phyloP scores from a whole-genome alignment of 768 basidiomycete genomes.

The Leccinellum albellum region DNA sequence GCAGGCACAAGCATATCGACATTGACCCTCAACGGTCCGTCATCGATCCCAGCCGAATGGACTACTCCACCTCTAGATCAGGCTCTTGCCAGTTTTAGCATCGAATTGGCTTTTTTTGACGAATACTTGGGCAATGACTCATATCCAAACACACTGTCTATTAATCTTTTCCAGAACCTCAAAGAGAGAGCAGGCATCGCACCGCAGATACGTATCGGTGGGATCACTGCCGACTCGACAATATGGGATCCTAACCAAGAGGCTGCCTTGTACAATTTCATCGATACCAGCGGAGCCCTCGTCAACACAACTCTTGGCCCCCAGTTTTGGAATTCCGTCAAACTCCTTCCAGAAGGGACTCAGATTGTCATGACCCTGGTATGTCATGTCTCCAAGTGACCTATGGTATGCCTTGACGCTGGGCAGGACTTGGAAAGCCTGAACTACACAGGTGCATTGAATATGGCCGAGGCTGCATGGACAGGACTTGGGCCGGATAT shows the following conservation, averaged over 20 bases:
- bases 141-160: conserved; percentile 41
- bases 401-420: not conserved
- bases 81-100: conserved; percentile 49
- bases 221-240: conserved; percentile 53
- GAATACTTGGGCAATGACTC: conserved; percentile 46
- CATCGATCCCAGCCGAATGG: conserved; percentile 37
- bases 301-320: conserved; percentile 51
- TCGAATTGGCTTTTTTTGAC: conserved; percentile 53
- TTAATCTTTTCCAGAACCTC: conserved; percentile 44
- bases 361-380: conserved; percentile 47
- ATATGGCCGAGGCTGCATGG: conserved; percentile 41
- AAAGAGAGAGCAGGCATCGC: conserved; percentile 42
- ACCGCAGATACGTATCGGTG: conserved; percentile 48
- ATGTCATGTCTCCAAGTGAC: conserved; percentile 1
- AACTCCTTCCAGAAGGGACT: conserved; percentile 42
- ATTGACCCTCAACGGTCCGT: conserved; percentile 38
- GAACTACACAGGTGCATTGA: conserved; percentile 39
- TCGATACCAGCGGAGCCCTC: conserved; percentile 41
- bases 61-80: conserved; percentile 44
- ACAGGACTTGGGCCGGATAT: conserved; percentile 35
- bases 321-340: conserved; percentile 45
- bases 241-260: conserved; percentile 43
- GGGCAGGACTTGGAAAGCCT: conserved; percentile 43
- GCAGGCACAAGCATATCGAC: conserved; percentile 1
- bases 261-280: conserved; percentile 34